Base-by-base conservation (phyloP, 192 early-diverging fungal genomes). In the Fimicolochytrium jonesii region DNA sequence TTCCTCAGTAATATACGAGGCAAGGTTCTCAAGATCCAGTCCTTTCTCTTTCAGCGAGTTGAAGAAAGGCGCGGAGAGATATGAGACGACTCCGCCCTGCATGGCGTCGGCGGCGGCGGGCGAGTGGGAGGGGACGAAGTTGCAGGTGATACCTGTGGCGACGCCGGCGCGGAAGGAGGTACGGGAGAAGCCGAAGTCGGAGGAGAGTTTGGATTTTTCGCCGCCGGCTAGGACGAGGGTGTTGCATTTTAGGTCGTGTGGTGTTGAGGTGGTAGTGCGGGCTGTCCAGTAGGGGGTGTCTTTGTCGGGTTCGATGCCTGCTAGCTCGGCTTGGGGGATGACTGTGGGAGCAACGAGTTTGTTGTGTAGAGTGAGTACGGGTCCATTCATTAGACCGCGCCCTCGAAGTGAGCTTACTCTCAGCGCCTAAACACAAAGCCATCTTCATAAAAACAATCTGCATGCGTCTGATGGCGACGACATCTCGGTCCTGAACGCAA, bases 361-460 rank as follows among this genome's bases (percentile, higher is more conserved):
- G n/a, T n/a, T n/a, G n/a, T n/a, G n/a, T n/a, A n/a, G n/a, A n/a
- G n/a, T n/a, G n/a, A n/a, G n/a, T n/a, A n/a, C n/a, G n/a, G n/a
- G n/a, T n/a, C n/a, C n/a, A n/a, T n/a, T n/a, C n/a, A n/a, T n/a
- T n/a, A n/a, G n/a, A n/a, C n/a, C n/a, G n/a, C n/a, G n/a, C n/a
- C n/a, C n/a, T n/a, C n/a, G n/a, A n/a, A n/a, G 13, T 11, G 6
- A 6, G 17, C 47, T 30, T 43, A 62, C 60, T 30, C 17, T 66
- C 32, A 0, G 36, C 64, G 44, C 64, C 64, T 22, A 66, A 45
- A 34, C 30, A 41, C 41, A 66, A 48, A 0, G 64, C 64, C 55
- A 66, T 66, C 56, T 66, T 66, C 10, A 30, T 4, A 18, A 66
- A 33, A 46, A 66, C 23, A 11, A 66, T 18, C 57, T 66, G 64